These are phyloP conservation scores for Phanerochaete carnosa DNA, from an alignment of 768 basidiomycete genomes.

Conservation along the genomic window DNA sequence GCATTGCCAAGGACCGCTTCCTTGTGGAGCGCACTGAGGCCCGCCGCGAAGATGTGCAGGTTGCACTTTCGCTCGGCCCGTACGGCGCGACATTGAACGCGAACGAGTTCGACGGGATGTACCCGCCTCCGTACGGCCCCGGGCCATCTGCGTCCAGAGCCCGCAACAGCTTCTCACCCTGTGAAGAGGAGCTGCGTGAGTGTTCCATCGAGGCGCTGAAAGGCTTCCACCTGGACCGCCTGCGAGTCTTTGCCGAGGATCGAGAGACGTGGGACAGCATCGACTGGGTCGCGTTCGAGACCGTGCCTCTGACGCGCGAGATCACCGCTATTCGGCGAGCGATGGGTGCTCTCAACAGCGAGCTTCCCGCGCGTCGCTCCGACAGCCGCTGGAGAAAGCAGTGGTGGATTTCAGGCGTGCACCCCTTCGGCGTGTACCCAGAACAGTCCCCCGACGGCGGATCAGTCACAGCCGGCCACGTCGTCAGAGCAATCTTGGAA, in stretches of 20 bases:
- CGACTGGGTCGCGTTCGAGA: constrained; percentile 75
- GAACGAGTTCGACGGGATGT: constrained; percentile 72
- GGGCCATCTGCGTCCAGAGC: constrained; percentile 18
- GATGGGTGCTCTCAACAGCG: constrained; percentile 36
- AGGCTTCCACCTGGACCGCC: constrained; percentile 60
- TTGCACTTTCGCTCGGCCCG: constrained; percentile 73
- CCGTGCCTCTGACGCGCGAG: constrained; percentile 66
- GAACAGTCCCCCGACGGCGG: constrained; percentile 30
- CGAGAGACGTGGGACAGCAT: constrained; percentile 49
- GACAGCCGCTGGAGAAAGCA: constrained; percentile 37
- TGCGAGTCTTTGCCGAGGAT: constrained; percentile 50
- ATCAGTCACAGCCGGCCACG: constrained; percentile 31
- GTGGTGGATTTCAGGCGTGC: constrained; percentile 76
- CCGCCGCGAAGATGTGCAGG: constrained; percentile 29
- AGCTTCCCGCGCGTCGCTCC: constrained; percentile 3
- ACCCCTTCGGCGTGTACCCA: constrained; percentile 47
- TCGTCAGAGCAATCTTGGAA: constrained; percentile 38
- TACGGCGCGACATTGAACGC: constrained; percentile 66
- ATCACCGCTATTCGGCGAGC: constrained; percentile 62
- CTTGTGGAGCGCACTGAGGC: constrained; percentile 14
- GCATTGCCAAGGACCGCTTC: constrained; percentile 40
- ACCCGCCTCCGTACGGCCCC: constrained; percentile 76
- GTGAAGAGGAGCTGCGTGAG: constrained; percentile 28
- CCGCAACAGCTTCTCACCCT: constrained; percentile 39
- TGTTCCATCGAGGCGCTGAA: constrained; percentile 49